Evolutionary conservation across 306 rosid species (phyloP).

Genomic region (Quercus cerris): DNA sequence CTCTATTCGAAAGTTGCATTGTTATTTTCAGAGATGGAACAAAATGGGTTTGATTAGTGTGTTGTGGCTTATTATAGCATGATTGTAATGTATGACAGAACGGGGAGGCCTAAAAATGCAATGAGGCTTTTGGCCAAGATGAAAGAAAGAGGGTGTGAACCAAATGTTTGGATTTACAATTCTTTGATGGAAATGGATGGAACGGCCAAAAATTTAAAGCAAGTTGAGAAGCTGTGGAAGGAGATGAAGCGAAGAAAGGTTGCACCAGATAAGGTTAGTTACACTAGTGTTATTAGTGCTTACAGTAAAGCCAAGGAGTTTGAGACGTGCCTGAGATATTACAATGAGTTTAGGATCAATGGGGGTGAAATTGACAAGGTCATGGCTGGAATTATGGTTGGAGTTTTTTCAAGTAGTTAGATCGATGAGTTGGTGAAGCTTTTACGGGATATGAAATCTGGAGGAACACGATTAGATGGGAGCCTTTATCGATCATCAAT

Average conservation of each 20-base stretch:
- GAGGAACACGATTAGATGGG: slow-evolving; percentile 52
- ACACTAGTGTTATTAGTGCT: slow-evolving; percentile 57
- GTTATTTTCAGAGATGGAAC: slow-evolving; percentile 50
- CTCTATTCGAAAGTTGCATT: slow-evolving; percentile 44
- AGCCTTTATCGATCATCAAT: slow-evolving; percentile 61
- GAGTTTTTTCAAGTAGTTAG: slow-evolving; percentile 49
- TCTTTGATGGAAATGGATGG: slow-evolving; percentile 78
- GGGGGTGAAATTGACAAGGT: slow-evolving; percentile 65
- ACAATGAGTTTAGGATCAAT: slow-evolving; percentile 49
- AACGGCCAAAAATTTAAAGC: slow-evolving; percentile 51
- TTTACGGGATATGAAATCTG: slow-evolving; percentile 57
- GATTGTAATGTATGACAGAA: slow-evolving; percentile 68
- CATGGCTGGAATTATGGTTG: slow-evolving; percentile 70
- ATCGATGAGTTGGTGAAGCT: slow-evolving; percentile 62
- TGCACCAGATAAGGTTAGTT: slow-evolving; percentile 63
- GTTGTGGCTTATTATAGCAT: slow-evolving; percentile 75
- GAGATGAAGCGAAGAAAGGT: slow-evolving; percentile 71
- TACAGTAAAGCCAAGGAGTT: slow-evolving; percentile 52
- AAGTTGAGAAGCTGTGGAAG: slow-evolving; percentile 60
- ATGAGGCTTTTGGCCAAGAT: slow-evolving; percentile 62
- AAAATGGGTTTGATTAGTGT: slow-evolving; percentile 61
- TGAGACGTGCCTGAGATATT: slow-evolving; percentile 40
- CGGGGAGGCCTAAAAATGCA: slow-evolving; percentile 51
- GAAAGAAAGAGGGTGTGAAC: slow-evolving; percentile 73
- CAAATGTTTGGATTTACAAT: slow-evolving; percentile 78